phyloP scores from a whole-genome alignment of 352 stramenopile species.

The Phytophthora fragariae region DNA sequence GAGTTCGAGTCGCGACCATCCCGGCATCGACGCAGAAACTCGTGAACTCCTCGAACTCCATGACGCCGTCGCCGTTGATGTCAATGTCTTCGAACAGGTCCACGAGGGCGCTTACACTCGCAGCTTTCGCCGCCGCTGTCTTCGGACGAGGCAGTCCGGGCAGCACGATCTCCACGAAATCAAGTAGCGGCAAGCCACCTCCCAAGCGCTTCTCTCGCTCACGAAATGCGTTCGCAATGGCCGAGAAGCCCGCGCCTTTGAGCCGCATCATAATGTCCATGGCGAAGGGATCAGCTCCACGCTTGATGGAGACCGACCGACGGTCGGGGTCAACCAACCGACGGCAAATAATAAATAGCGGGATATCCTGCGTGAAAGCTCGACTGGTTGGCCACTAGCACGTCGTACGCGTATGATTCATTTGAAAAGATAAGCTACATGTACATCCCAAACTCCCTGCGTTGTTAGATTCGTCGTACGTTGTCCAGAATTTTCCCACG shows the following conservation, averaged over 20 bases:
- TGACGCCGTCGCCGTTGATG: slow-evolving; percentile 86
- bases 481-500: slow-evolving; percentile 21
- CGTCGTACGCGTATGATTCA: not conserved
- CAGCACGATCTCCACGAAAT: slow-evolving; percentile 87
- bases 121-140: slow-evolving; percentile 54
- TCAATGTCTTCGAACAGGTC: slow-evolving; percentile 90
- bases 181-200: slow-evolving; percentile 63
- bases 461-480: not conserved
- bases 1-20: slow-evolving; percentile 72
- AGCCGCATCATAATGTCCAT: slow-evolving; percentile 90
- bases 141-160: slow-evolving; percentile 57
- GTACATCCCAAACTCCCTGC: not conserved
- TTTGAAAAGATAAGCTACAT: not conserved
- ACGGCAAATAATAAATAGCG: slow-evolving; percentile 13
- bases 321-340: slow-evolving; percentile 10
- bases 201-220: slow-evolving; percentile 68
- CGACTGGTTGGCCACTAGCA: not conserved
- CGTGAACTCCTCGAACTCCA: slow-evolving; percentile 91
- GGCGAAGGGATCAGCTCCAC: slow-evolving; percentile 4
- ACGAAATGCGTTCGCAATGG: slow-evolving; percentile 83
- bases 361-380: not conserved
- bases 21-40: slow-evolving; percentile 88
- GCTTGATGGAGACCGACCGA: not conserved
- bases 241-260: slow-evolving; percentile 74
- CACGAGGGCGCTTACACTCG: slow-evolving; percentile 66